A percentile compares a stretch with the other conserved stretches of the same genome.
Conservation (phyloP, 495 filamentous ascomycete species). For the Ramalina peruviana region DNA sequence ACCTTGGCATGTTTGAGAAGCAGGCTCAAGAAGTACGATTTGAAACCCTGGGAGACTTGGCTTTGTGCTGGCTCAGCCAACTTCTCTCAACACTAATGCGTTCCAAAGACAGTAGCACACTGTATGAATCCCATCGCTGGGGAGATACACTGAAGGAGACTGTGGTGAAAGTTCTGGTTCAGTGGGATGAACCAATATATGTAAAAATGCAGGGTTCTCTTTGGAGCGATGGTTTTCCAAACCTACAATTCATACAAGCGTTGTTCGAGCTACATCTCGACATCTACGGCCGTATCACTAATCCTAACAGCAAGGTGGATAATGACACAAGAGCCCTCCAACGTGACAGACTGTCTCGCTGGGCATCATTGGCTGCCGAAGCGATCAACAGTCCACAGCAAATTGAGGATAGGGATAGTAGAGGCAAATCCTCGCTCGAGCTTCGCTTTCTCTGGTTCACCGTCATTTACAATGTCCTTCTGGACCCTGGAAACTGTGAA, state of each 20-base stretch:
- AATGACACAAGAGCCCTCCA: conserved; percentile 42
- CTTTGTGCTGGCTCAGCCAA: conserved; percentile 49
- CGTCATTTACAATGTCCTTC: conserved; percentile 57
- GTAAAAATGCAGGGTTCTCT: conserved; percentile 31
- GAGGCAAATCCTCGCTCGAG: conserved; percentile 13
- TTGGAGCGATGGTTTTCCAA: conserved; percentile 23
- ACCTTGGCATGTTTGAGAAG: conserved; percentile 41
- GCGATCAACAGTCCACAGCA: conserved; percentile 20
- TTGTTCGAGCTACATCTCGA: conserved; percentile 86
- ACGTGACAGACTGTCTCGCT: conserved; percentile 56
- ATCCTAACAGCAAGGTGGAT: conserved; percentile 56
- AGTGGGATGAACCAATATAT: conserved; percentile 56
- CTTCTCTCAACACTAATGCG: conserved; percentile 29
- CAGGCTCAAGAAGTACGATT: conserved; percentile 36
- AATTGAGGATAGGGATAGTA: conserved; percentile 25
- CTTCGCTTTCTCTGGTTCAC: conserved; percentile 75
- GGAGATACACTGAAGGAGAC: conserved; percentile 55
- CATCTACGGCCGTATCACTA: conserved; percentile 62
- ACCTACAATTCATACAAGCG: conserved; percentile 50
- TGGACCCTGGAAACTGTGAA: conserved; percentile 53
- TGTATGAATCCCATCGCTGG: conserved; percentile 57
- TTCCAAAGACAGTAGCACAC: not conserved
- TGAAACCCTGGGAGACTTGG: conserved; percentile 46
- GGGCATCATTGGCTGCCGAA: conserved; percentile 58
- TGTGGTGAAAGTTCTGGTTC: conserved; percentile 51